Base-by-base conservation (phyloP, 345 rosid genomes). In the Syzygium grande region DNA sequence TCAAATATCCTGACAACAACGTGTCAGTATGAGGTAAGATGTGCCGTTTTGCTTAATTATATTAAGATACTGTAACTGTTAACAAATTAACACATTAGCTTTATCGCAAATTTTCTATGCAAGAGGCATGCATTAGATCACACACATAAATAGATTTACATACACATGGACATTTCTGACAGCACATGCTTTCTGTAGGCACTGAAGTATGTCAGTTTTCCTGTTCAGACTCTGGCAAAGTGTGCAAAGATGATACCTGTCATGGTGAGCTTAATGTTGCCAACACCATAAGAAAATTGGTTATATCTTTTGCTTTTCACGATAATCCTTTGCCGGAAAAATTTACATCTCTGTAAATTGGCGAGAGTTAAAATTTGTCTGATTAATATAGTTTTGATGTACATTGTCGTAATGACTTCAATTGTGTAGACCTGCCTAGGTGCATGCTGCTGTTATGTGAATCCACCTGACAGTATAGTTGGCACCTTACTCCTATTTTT, bases 191-290 rank as follows among this genome's bases (percentile, higher is more conserved):
- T 90, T 86, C 46, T 91, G 83, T 91, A 97, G 98, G 99, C 99
- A 80, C 97, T 97, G 88, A 97, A 96, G 91, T 96, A 96, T 93
- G 98, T 97, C 87, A 97, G 99, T 88, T 97, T 97, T 91, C 99
- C 99, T 0, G 95, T 97, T 79, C 99, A 97, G 92, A 96, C 98
- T 51, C 93, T 96, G 87, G 98, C 99, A 5, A 97, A 97, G 91
- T 97, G 99, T 91, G 98, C 98, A 58, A 97, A 97, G 91, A 97
- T 97, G 99, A 96, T 97, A 89, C 99, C 99, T 87, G 99, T 97
- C 41, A 96, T 96, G 98, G 99, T 96, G 90, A 89, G 97, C 86
- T 91, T 19, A 86, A 77, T 55, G 88, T 73, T 54, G 73, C 46
- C 54, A 68, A 22, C 77, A 58, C 16, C 46, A 51, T 53, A 19